Conservation (phyloP, 768 basidiomycete genomes). For the Russula olivacea region DNA sequence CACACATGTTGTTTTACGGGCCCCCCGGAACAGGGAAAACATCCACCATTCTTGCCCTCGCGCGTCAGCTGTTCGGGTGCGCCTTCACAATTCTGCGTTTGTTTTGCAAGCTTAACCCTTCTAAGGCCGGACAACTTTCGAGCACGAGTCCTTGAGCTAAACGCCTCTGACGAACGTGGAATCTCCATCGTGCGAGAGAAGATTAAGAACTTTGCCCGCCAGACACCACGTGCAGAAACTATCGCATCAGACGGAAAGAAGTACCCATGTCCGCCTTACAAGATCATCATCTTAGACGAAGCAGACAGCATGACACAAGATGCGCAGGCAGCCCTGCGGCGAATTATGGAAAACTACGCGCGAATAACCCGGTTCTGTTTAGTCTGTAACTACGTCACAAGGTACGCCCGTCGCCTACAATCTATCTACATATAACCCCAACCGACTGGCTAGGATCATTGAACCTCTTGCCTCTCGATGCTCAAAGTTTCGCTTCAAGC, state of each 20-base stretch:
- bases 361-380: conserved; percentile 96
- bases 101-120: not conserved
- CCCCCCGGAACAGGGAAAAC: conserved; percentile 99
- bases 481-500: conserved; percentile 97
- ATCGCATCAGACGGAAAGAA: conserved; percentile 67
- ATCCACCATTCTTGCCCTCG: conserved; percentile 90
- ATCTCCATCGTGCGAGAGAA: conserved; percentile 97
- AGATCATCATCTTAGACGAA: conserved; percentile 97
- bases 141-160: conserved; percentile 89
- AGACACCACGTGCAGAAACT: conserved; percentile 77
- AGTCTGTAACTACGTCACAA: conserved; percentile 98
- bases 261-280: conserved; percentile 97
- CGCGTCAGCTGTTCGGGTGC: conserved; percentile 92
- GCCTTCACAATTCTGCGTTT: conserved; percentile 23
- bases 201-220: conserved; percentile 95
- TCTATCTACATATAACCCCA: not conserved
- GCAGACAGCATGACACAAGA: conserved; percentile 99
- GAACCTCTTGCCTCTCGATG: conserved; percentile 98
- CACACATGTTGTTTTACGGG: conserved; percentile 99
- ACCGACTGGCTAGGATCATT: conserved; percentile 64
- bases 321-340: conserved; percentile 89
- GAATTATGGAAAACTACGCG: conserved; percentile 99
- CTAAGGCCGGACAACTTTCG: conserved; percentile 88
- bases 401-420: conserved; percentile 44
- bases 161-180: conserved; percentile 98